Conservation (phyloP, 805 yeast genomes). For the Saccharomyces jurei region DNA sequence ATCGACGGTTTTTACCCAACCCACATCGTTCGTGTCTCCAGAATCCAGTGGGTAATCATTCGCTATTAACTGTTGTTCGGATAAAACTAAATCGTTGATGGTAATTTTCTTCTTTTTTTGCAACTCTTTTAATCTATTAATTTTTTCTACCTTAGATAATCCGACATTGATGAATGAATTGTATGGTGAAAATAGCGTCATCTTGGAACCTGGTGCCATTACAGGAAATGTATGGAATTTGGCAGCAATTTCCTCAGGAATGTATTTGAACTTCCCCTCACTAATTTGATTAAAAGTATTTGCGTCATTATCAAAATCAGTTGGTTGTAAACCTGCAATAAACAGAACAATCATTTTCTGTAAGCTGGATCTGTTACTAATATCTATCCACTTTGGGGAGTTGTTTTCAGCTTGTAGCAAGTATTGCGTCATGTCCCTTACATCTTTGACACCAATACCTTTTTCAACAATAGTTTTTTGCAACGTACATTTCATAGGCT, state of each 20-base stretch:
- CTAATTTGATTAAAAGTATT: slow-evolving; percentile 3
- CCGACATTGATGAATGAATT: slow-evolving; percentile 51
- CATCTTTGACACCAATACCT: slow-evolving; percentile 32
- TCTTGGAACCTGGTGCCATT: slow-evolving; percentile 58
- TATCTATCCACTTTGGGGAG: slow-evolving; percentile 42
- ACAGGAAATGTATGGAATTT: slow-evolving; percentile 37
- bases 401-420: slow-evolving; percentile 35
- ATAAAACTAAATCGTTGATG: slow-evolving; percentile 47
- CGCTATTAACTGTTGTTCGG: slow-evolving; percentile 38
- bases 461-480: slow-evolving; percentile 16
- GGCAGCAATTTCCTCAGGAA: slow-evolving; percentile 4
- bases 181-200: slow-evolving; percentile 45
- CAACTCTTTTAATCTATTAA: slow-evolving; percentile 28
- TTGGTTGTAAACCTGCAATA: slow-evolving; percentile 54
- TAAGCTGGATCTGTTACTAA: slow-evolving; percentile 41
- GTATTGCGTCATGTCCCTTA: slow-evolving; percentile 41
- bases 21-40: slow-evolving; percentile 3
- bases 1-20: slow-evolving; percentile 46
- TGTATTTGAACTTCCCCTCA: slow-evolving; percentile 2
- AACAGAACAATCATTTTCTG: slow-evolving; percentile 50
- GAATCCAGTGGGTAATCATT: slow-evolving; percentile 59
- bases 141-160: slow-evolving; percentile 48
- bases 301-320: slow-evolving; percentile 32
- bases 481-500: slow-evolving; percentile 31
- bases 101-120: slow-evolving; percentile 30